These are phyloP conservation scores for Monosporascus sp. DNA, from an alignment of 2,329 filamentous ascomycete genomes.

Conservation along the genomic window DNA sequence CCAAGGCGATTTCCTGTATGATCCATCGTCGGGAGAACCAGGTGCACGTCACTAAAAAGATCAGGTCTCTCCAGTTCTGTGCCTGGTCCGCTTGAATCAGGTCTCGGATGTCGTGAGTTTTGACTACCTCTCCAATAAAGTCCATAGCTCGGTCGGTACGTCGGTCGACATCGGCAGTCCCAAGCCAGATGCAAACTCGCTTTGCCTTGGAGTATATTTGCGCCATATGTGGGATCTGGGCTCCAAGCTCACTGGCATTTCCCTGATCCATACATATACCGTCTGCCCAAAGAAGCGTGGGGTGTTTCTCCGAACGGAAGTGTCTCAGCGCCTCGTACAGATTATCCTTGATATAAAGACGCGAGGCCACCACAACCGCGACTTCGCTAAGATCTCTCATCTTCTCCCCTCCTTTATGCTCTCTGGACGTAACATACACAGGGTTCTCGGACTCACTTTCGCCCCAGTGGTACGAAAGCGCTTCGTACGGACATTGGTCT, in stretches of 20 bases:
- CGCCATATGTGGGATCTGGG: not conserved
- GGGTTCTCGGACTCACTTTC: not conserved
- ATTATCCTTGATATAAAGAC: not conserved
- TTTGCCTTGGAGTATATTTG: conserved; percentile 2
- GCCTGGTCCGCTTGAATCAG: not conserved
- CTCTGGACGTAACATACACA: not conserved
- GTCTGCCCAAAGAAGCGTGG: not conserved
- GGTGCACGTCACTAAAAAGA: not conserved
- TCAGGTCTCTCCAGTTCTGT: conserved; percentile 3
- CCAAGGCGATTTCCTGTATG: conserved; percentile 6
- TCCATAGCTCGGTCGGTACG: conserved; percentile 4
- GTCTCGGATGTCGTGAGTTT: not conserved
- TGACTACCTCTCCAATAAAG: conserved; percentile 1
- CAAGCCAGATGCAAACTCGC: conserved; percentile 5
- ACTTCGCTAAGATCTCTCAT: not conserved
- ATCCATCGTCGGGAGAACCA: conserved; percentile 12
- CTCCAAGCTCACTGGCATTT: not conserved
- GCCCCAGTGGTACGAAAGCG: conserved; percentile 3
- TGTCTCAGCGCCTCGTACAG: not conserved
- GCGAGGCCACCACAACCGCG: not conserved
- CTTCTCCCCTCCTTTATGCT: not conserved
- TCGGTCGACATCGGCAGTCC: not conserved
- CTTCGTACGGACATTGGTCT: not conserved
- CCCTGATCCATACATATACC: not conserved
- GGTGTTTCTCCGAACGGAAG: not conserved